These are phyloP conservation scores for Leccinum sublutescens DNA, from an alignment of 768 basidiomycete species.

Conservation along the genomic window DNA sequence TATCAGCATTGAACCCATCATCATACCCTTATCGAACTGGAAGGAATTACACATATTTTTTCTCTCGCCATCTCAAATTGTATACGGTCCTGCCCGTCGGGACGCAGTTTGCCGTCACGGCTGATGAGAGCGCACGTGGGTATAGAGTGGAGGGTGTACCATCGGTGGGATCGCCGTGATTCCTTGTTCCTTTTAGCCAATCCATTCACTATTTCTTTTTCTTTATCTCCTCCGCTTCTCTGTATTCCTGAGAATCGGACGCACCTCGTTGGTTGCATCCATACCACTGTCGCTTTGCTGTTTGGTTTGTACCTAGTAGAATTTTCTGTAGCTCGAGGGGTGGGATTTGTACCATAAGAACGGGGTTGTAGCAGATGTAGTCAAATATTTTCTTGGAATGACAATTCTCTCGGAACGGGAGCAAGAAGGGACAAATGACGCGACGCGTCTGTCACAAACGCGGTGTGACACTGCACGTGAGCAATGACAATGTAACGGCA, in stretches of 20 bases:
- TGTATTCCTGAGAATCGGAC: constrained; percentile 21
- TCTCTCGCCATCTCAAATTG: constrained; percentile 24
- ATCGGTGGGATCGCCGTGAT: constrained; percentile 13
- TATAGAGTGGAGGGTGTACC: constrained; percentile 21
- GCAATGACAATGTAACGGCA: constrained; percentile 13
- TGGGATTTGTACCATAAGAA: too few relatives aligned
- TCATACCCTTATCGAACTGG: constrained; percentile 23
- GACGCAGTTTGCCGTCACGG: constrained; percentile 4
- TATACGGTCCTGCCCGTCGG: constrained; percentile 13
- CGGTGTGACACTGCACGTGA: constrained; percentile 33
- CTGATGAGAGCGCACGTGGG: constrained; percentile 8
- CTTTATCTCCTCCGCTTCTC: background rate
- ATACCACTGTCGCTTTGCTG: too few relatives aligned
- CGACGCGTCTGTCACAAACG: constrained; percentile 29
- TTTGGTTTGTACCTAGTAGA: too few relatives aligned
- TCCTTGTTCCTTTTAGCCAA: constrained; percentile 3
- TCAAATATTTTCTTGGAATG: constrained; percentile 24
- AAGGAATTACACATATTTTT: constrained; percentile 18
- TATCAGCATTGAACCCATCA: constrained; percentile 19
- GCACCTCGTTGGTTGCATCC: background rate
- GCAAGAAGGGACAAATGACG: constrained; percentile 1
- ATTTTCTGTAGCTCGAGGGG: too few relatives aligned
- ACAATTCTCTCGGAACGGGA: background rate
- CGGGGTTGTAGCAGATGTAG: background rate
- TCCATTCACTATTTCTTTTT: background rate